Conservation (phyloP, 129 eudicot genomes). For the Glebionis coronaria region DNA sequence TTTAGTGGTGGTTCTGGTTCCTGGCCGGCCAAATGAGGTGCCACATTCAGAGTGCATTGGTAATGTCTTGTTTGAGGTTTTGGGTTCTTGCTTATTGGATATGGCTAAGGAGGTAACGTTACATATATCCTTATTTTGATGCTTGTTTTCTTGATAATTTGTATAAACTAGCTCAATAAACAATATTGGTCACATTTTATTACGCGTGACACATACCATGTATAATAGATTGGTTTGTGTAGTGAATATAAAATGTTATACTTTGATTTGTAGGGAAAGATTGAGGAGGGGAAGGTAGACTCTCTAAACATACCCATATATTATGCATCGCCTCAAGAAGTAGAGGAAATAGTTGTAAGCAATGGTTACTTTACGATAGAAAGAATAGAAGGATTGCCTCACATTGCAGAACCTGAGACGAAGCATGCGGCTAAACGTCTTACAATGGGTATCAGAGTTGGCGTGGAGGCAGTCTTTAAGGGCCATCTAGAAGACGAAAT, state of each 20-base stretch:
- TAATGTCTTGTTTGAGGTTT: constrained; percentile 31
- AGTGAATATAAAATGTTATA: not conserved
- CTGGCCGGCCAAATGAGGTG: constrained; percentile 30
- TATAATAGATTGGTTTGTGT: too few relatives aligned
- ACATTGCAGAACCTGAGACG: constrained; percentile 15
- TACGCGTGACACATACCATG: not conserved
- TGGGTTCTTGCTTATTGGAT: constrained; percentile 37
- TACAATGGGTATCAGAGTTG: constrained; percentile 29
- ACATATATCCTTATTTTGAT: not conserved
- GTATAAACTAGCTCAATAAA: not conserved
- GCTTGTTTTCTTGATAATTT: not conserved
- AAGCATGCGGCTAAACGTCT: constrained; percentile 19
- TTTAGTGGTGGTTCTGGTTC: constrained; percentile 34
- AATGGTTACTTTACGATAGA: not conserved
- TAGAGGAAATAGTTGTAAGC: constrained; percentile 18
- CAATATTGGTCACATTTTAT: not conserved
- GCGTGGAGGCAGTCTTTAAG: constrained; percentile 23
- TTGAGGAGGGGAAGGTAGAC: constrained; percentile 30
- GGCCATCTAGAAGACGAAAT: constrained; percentile 29
- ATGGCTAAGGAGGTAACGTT: constrained; percentile 38
- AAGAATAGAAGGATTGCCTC: constrained; percentile 21
- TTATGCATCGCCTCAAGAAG: constrained; percentile 29
- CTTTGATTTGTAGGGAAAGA: constrained; percentile 28
- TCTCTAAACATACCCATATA: constrained; percentile 22
- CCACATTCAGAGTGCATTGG: constrained; percentile 29